phyloP scores from a whole-genome alignment of 1,139 yeast species.

The Pneumocystis sp. region DNA sequence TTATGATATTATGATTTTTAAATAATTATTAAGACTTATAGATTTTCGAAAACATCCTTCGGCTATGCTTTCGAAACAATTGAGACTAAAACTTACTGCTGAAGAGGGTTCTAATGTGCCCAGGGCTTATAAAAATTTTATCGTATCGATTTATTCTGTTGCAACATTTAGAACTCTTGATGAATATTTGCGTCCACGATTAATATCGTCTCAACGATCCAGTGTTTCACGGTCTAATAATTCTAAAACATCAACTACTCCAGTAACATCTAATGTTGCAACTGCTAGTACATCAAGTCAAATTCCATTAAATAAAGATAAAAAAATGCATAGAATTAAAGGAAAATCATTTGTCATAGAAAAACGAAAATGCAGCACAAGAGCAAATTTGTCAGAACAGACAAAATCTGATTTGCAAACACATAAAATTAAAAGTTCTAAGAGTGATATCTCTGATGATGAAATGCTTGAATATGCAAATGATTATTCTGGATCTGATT shows the following conservation, averaged over 20 bases:
- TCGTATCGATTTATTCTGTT: constrained; percentile 71
- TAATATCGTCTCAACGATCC: background rate
- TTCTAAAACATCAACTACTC: background rate
- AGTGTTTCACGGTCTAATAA: background rate
- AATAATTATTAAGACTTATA: constrained; percentile 8
- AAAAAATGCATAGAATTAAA: background rate
- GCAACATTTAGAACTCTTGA: constrained; percentile 68
- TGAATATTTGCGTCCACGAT: constrained; percentile 30
- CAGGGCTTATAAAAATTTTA: constrained; percentile 21
- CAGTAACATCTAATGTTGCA: background rate
- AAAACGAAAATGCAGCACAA: background rate
- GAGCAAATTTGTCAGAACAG: background rate
- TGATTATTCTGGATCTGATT: background rate
- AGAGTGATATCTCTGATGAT: background rate
- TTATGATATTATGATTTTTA: constrained; percentile 7
- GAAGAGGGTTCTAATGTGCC: constrained; percentile 22
- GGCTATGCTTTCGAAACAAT: constrained; percentile 56
- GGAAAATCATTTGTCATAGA: background rate
- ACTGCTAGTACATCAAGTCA: background rate
- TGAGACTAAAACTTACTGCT: constrained; percentile 40
- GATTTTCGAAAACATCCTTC: constrained; percentile 25
- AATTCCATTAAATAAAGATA: background rate
- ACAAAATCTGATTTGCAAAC: background rate
- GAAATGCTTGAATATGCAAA: background rate
- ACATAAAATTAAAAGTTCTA: background rate